Evolutionary conservation across 352 stramenopile genomes (phyloP).

Genomic region (Pythium sp.): DNA sequence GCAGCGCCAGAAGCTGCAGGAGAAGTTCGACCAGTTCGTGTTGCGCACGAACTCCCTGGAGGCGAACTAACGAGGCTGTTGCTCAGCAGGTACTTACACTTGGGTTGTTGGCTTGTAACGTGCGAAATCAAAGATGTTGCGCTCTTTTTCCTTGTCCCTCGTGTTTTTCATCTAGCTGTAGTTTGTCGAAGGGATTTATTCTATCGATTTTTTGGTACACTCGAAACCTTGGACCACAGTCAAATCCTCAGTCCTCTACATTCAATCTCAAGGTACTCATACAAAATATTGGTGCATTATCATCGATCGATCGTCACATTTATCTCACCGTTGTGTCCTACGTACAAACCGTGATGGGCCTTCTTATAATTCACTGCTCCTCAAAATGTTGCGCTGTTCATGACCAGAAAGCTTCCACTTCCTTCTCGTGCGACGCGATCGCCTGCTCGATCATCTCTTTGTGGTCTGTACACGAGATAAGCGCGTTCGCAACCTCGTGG

Average conservation of each 20-base stretch:
- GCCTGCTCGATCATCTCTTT: slow-evolving; percentile 60
- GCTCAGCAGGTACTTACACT: neutral
- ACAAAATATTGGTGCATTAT: slow-evolving; percentile 7
- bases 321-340: neutral
- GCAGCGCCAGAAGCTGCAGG: slow-evolving; percentile 80
- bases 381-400: slow-evolving; percentile 18
- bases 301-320: neutral
- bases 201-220: neutral
- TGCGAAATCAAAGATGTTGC: slow-evolving; percentile 5
- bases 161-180: neutral
- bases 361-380: slow-evolving; percentile 1
- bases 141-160: neutral
- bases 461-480: slow-evolving; percentile 64
- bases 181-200: neutral
- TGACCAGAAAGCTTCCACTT: slow-evolving; percentile 48
- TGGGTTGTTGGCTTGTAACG: neutral
- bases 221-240: neutral
- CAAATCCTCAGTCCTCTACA: neutral
- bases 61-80: slow-evolving; percentile 11
- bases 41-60: slow-evolving; percentile 55
- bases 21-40: slow-evolving; percentile 85
- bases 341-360: neutral
- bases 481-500: slow-evolving; percentile 53
- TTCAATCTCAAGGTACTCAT: slow-evolving; percentile 1
- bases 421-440: slow-evolving; percentile 56